Evolutionary conservation across 1,284 basidiomycete genomes (phyloP).

Genomic region (Takashimella koratensis): DNA sequence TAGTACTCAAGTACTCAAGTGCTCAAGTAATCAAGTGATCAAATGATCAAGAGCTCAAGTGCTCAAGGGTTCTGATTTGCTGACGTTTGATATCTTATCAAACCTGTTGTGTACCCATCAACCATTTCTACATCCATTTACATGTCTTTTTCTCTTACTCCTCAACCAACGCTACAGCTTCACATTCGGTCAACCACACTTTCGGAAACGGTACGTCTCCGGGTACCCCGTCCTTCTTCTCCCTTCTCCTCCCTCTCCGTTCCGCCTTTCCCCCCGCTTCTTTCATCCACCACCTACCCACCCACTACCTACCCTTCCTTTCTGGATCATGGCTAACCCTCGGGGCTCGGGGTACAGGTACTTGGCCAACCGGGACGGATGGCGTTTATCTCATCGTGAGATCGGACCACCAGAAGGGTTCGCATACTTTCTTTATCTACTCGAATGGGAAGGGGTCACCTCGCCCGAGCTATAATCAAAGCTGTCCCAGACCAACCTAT

Average conservation of each 20-base stretch:
- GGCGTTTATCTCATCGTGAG: conserved; percentile 31
- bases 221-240: neutral
- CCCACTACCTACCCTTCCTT: too few species aligned
- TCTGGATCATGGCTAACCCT: too few species aligned
- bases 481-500: too few species aligned
- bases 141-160: neutral
- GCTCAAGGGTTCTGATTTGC: too few species aligned
- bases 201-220: conserved; percentile 66
- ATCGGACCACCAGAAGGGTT: conserved; percentile 62
- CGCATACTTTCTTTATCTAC: conserved; percentile 76
- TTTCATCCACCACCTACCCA: neutral
- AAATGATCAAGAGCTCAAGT: too few species aligned
- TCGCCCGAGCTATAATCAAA: too few species aligned
- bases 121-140: too few species aligned
- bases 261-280: neutral
- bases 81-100: too few species aligned
- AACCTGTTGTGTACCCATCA: too few species aligned
- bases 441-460: conserved; percentile 34
- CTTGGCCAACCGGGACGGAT: conserved; percentile 31
- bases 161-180: conserved; percentile 46
- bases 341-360: conserved; percentile 28
- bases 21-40: too few species aligned
- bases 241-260: conserved; percentile 48
- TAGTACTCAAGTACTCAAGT: too few species aligned
- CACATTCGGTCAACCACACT: conserved; percentile 89